These are phyloP conservation scores for Aspergillus cejpii DNA, from an alignment of 2,329 filamentous ascomycete species.

Conservation along the genomic window DNA sequence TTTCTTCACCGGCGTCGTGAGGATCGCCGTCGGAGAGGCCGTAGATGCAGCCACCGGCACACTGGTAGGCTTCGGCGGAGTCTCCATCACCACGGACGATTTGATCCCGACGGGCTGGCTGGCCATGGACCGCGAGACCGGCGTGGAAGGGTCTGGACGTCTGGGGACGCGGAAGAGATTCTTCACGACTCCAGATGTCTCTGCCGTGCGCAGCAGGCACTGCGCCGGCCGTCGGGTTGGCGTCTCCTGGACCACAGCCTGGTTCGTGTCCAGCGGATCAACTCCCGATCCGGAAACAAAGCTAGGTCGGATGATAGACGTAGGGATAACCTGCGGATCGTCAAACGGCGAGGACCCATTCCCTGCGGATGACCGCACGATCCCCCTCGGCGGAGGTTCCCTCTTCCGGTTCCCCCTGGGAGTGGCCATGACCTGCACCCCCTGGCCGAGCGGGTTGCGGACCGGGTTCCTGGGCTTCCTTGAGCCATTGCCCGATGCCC, in stretches of 20 bases:
- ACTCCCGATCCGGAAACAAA: slow-evolving; percentile 7
- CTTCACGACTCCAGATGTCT: slow-evolving; percentile 12
- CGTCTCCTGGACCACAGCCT: slow-evolving; percentile 34
- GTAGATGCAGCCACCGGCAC: slow-evolving; percentile 10
- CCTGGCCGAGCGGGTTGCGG: slow-evolving; percentile 37
- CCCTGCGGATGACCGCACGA: slow-evolving; percentile 27
- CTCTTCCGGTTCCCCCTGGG: slow-evolving; percentile 37
- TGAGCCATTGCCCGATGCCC: slow-evolving; percentile 25
- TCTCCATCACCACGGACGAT: slow-evolving; percentile 26
- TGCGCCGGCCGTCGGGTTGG: slow-evolving; percentile 30
- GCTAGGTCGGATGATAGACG: slow-evolving; percentile 26
- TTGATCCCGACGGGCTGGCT: background rate
- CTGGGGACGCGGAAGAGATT: slow-evolving; percentile 26
- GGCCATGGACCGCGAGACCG: slow-evolving; percentile 21
- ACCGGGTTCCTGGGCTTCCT: slow-evolving; percentile 39
- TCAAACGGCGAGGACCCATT: slow-evolving; percentile 23
- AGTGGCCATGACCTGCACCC: slow-evolving; percentile 47
- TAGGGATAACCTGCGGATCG: slow-evolving; percentile 30
- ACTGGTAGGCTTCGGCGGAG: slow-evolving; percentile 21
- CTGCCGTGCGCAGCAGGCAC: slow-evolving; percentile 2
- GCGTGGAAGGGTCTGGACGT: slow-evolving; percentile 25
- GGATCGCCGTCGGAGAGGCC: slow-evolving; percentile 3
- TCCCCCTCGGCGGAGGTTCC: slow-evolving; percentile 24
- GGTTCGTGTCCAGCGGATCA: slow-evolving; percentile 7
- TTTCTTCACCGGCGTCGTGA: background rate